Evolutionary conservation across 179 eudicot genomes (phyloP).

Genomic region (Heliamphora pulchella): DNA sequence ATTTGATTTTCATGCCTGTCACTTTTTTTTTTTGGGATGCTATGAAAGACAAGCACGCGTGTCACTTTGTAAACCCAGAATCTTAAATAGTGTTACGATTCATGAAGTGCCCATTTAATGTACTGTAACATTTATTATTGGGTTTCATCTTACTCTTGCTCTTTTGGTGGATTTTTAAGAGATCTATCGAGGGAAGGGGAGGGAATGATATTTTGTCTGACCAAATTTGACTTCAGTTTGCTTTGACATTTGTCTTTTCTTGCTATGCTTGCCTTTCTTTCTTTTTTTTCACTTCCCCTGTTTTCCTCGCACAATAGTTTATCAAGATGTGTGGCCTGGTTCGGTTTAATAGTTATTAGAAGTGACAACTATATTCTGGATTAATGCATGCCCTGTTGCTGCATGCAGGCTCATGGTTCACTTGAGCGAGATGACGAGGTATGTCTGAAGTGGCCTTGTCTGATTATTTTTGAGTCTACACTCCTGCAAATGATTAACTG

Average conservation of each 20-base stretch:
- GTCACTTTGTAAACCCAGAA: background rate
- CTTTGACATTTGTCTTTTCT: background rate
- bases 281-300: background rate
- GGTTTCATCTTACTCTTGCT: background rate
- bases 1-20: background rate
- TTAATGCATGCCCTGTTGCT: slow-evolving; percentile 11
- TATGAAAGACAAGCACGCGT: too few relatives aligned
- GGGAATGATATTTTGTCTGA: background rate
- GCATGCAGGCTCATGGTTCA: slow-evolving; percentile 67
- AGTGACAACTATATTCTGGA: background rate
- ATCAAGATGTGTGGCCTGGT: background rate
- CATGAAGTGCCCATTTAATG: background rate
- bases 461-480: background rate
- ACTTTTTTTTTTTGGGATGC: too few relatives aligned
- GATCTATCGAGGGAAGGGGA: background rate
- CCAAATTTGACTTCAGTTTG: background rate
- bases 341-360: background rate
- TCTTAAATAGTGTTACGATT: too few relatives aligned
- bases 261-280: background rate
- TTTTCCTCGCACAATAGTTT: background rate
- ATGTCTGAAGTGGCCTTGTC: slow-evolving; percentile 17
- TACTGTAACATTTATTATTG: too few relatives aligned
- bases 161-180: background rate
- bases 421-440: slow-evolving; percentile 96
- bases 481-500: background rate